Conservation (phyloP, 805 yeast species). For the Candida maltosa region DNA sequence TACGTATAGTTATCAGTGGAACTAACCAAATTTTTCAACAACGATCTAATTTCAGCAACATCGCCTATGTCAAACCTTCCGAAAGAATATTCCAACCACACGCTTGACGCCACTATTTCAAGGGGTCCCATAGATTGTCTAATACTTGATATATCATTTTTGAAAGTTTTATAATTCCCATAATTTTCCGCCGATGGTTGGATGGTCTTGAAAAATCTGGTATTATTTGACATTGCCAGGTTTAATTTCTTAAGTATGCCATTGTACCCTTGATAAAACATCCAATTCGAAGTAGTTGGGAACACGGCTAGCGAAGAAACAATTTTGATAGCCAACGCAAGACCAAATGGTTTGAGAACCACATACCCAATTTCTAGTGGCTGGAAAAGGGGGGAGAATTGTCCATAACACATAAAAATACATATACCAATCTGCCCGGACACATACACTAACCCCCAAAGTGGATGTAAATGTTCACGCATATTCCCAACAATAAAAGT, state of each 20-base stretch:
- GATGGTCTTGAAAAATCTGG: constrained; percentile 19
- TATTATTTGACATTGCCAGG: constrained; percentile 14
- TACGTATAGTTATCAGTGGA: constrained; percentile 20
- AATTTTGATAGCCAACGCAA: constrained; percentile 19
- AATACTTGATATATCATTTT: constrained; percentile 14
- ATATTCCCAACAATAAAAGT: constrained; percentile 18
- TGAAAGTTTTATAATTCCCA: constrained; percentile 16
- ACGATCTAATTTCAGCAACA: constrained; percentile 20
- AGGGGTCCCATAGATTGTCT: constrained; percentile 15
- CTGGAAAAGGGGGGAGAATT: constrained; percentile 22
- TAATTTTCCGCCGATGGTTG: constrained; percentile 22
- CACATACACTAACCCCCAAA: constrained; percentile 17
- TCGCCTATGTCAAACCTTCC: constrained; percentile 24
- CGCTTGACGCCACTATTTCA: constrained; percentile 14
- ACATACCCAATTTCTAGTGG: constrained; percentile 15
- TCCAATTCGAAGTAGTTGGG: constrained; percentile 23
- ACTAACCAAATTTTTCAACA: constrained; percentile 18
- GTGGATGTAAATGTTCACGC: constrained; percentile 13
- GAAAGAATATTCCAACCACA: constrained; percentile 20
- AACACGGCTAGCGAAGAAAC: constrained; percentile 16
- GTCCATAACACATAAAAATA: constrained; percentile 20
- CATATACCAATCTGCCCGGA: constrained; percentile 18
- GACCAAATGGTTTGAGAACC: constrained; percentile 23
- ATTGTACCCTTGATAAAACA: constrained; percentile 14
- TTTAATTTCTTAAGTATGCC: constrained; percentile 12